These are phyloP conservation scores for Aspergillus thermomutatus DNA, from an alignment of 2,329 filamentous ascomycete species.

Conservation along the genomic window DNA sequence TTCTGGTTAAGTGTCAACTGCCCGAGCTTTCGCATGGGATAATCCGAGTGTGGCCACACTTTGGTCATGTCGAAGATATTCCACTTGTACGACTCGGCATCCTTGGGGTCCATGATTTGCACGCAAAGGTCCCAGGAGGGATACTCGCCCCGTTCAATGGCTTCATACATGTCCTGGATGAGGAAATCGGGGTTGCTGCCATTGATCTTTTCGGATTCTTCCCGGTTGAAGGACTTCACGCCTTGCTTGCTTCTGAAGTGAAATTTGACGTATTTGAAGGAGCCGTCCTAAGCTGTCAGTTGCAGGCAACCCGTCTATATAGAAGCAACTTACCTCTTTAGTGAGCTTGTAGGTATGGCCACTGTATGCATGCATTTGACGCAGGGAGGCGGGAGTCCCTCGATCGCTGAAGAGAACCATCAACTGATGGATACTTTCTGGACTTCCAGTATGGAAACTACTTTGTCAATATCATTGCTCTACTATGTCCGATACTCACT, in stretches of 20 bases:
- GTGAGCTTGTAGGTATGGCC: slow-evolving; percentile 63
- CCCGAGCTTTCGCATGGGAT: slow-evolving; percentile 72
- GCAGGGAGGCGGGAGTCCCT: slow-evolving; percentile 59
- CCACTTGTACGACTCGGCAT: slow-evolving; percentile 74
- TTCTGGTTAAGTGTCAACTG: slow-evolving; percentile 74
- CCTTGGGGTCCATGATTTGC: slow-evolving; percentile 65
- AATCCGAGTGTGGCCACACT: slow-evolving; percentile 71
- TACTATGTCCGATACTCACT: neutral
- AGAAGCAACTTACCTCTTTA: slow-evolving; percentile 51
- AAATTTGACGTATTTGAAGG: slow-evolving; percentile 61
- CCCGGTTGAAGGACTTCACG: slow-evolving; percentile 53
- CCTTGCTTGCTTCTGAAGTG: slow-evolving; percentile 39
- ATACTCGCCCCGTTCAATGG: slow-evolving; percentile 66
- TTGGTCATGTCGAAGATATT: slow-evolving; percentile 83
- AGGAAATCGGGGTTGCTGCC: slow-evolving; percentile 77
- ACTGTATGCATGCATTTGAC: slow-evolving; percentile 62
- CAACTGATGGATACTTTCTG: slow-evolving; percentile 59
- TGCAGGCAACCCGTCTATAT: too few species aligned
- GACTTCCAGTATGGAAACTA: slow-evolving; percentile 53
- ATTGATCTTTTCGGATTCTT: slow-evolving; percentile 69
- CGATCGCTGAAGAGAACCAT: slow-evolving; percentile 62
- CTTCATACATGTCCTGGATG: slow-evolving; percentile 68
- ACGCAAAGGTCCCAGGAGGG: slow-evolving; percentile 78
- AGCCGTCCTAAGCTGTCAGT: slow-evolving; percentile 54
- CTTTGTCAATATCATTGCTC: neutral